These are phyloP conservation scores for Penicillium corylophilum DNA, from an alignment of 2,329 filamentous ascomycete genomes.

Conservation along the genomic window DNA sequence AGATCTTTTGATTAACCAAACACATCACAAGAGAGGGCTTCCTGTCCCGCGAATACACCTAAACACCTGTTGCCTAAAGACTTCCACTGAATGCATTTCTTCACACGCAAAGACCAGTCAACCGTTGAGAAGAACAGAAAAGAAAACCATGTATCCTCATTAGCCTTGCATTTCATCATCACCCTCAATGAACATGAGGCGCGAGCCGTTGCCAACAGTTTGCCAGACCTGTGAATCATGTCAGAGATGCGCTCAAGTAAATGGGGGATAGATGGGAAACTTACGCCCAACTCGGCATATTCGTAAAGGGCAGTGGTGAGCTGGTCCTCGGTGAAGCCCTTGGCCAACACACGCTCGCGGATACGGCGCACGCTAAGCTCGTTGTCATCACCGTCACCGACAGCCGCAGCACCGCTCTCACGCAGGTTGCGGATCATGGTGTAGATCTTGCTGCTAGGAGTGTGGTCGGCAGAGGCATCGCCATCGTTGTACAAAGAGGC, in stretches of 20 bases:
- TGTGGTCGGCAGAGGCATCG: slow-evolving; percentile 64
- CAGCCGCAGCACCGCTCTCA: slow-evolving; percentile 76
- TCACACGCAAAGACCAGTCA: slow-evolving; percentile 15
- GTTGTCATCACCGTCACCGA: slow-evolving; percentile 68
- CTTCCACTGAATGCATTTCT: slow-evolving; percentile 23
- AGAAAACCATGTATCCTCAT: slow-evolving; percentile 7
- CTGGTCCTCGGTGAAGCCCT: slow-evolving; percentile 95
- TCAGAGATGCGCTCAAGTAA: slow-evolving; percentile 38
- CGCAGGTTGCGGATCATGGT: slow-evolving; percentile 87
- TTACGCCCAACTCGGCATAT: slow-evolving; percentile 85
- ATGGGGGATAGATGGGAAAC: slow-evolving; percentile 43
- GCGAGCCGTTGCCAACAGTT: slow-evolving; percentile 68
- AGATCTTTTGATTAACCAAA: slow-evolving; percentile 19
- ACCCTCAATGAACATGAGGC: slow-evolving; percentile 68
- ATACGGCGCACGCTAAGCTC: slow-evolving; percentile 88
- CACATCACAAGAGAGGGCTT: slow-evolving; percentile 14
- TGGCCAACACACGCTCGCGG: slow-evolving; percentile 86
- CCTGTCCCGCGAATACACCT: slow-evolving; percentile 20
- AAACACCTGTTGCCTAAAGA: slow-evolving; percentile 23
- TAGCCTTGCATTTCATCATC: slow-evolving; percentile 55
- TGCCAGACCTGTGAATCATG: slow-evolving; percentile 66
- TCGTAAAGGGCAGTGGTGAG: slow-evolving; percentile 83
- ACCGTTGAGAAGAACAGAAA: slow-evolving; percentile 5
- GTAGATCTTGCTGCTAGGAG: slow-evolving; percentile 86
- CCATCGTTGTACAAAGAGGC: slow-evolving; percentile 78